These are phyloP conservation scores for Suillus hirtellus DNA, from an alignment of 768 basidiomycete species.

Conservation along the genomic window DNA sequence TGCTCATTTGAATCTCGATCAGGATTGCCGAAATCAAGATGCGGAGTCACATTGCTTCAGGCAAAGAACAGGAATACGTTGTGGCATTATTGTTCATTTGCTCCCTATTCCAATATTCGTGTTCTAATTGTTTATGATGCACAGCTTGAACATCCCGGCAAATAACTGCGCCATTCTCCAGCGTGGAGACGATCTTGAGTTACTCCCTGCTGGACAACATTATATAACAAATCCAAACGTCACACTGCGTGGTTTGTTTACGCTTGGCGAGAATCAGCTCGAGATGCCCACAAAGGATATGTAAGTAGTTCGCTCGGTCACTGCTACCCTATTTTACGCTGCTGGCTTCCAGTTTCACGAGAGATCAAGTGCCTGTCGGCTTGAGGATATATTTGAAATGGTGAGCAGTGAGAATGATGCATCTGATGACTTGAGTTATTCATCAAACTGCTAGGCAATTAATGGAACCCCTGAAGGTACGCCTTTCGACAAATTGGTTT, in stretches of 20 bases:
- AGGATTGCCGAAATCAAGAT: constrained; percentile 78
- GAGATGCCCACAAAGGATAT: constrained; percentile 90
- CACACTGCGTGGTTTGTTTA: constrained; percentile 76
- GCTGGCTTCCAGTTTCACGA: constrained; percentile 63
- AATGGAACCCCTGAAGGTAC: constrained; percentile 49
- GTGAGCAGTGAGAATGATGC: constrained; percentile 34
- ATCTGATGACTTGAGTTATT: neutral
- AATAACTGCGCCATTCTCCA: constrained; percentile 87
- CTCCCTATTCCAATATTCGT: constrained; percentile 4
- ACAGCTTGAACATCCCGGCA: constrained; percentile 78
- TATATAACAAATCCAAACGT: constrained; percentile 84
- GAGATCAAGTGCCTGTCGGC: constrained; percentile 84
- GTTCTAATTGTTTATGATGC: constrained; percentile 9
- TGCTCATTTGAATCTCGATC: constrained; percentile 10
- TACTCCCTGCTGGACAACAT: constrained; percentile 80
- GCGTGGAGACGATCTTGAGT: constrained; percentile 74
- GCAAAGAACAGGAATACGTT: constrained; percentile 61
- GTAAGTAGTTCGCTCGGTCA: constrained; percentile 55
- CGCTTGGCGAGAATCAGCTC: constrained; percentile 79
- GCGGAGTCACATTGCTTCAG: constrained; percentile 53
- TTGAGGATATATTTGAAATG: constrained; percentile 85
- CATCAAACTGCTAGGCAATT: constrained; percentile 40
- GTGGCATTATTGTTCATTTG: constrained; percentile 70
- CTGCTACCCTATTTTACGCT: constrained; percentile 87
- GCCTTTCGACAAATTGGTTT: neutral